These are phyloP conservation scores for Colletotrichum sp. DNA, from an alignment of 2,329 filamentous ascomycete species.

Conservation along the genomic window DNA sequence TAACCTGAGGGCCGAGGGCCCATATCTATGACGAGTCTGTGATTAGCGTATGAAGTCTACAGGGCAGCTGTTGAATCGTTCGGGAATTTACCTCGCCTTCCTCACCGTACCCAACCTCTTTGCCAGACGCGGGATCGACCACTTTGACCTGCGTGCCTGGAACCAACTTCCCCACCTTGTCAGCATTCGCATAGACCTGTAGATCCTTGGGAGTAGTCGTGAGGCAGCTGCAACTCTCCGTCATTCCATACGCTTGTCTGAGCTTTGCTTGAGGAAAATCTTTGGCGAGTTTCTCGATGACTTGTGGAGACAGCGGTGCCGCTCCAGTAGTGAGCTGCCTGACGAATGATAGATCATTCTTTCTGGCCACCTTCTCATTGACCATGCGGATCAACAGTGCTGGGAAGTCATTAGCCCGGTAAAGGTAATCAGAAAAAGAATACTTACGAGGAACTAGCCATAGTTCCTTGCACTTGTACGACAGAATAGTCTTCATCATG, in stretches of 20 bases:
- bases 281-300: slow-evolving; percentile 59
- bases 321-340: slow-evolving; percentile 65
- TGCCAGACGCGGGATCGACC: slow-evolving; percentile 56
- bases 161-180: slow-evolving; percentile 60
- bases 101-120: slow-evolving; percentile 56
- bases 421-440: neutral
- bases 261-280: slow-evolving; percentile 66
- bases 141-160: slow-evolving; percentile 66
- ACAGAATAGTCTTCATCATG: slow-evolving; percentile 58
- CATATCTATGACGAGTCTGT: slow-evolving; percentile 32
- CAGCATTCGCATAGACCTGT: slow-evolving; percentile 62
- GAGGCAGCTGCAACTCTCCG: slow-evolving; percentile 68
- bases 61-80: neutral
- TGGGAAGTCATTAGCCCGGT: neutral
- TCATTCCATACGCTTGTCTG: slow-evolving; percentile 74
- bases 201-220: slow-evolving; percentile 63
- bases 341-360: slow-evolving; percentile 63
- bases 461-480: slow-evolving; percentile 56
- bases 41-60: neutral
- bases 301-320: slow-evolving; percentile 61
- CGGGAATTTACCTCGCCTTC: slow-evolving; percentile 42
- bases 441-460: neutral
- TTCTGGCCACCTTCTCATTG: slow-evolving; percentile 48
- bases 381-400: slow-evolving; percentile 67
- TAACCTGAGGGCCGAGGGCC: slow-evolving; percentile 50